These are phyloP conservation scores for Penicillium antarcticum DNA, from an alignment of 495 filamentous ascomycete genomes.

Conservation along the genomic window DNA sequence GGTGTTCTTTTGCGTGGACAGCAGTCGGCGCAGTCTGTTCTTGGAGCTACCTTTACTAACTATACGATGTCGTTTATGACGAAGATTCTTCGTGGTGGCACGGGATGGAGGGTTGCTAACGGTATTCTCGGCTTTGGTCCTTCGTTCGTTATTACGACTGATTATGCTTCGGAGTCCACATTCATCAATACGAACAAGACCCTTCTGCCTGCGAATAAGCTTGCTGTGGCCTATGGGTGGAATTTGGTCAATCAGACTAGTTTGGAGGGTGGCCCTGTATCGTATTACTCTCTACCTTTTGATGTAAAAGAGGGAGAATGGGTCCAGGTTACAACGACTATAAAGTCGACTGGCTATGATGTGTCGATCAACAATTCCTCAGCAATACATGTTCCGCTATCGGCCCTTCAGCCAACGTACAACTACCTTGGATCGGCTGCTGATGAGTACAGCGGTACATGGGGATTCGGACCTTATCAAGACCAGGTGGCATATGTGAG, in stretches of 20 bases:
- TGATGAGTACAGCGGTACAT: slow-evolving; percentile 16
- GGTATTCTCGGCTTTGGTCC: slow-evolving; percentile 9
- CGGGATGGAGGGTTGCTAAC: slow-evolving; percentile 17
- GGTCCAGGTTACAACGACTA: slow-evolving; percentile 10
- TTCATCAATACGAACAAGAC: slow-evolving; percentile 11
- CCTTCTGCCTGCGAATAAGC: slow-evolving; percentile 8
- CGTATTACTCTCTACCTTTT: slow-evolving; percentile 5
- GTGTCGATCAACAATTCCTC: slow-evolving; percentile 7
- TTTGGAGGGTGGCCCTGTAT: background rate
- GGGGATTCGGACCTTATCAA: slow-evolving; percentile 31
- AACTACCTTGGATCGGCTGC: background rate
- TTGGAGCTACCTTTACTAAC: slow-evolving; percentile 7
- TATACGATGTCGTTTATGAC: slow-evolving; percentile 19
- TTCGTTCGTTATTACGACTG: slow-evolving; percentile 14
- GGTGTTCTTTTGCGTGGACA: slow-evolving; percentile 16
- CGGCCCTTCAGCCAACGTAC: slow-evolving; percentile 1
- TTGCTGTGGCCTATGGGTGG: slow-evolving; percentile 15
- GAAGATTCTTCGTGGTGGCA: slow-evolving; percentile 18
- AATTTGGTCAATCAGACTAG: slow-evolving; percentile 17
- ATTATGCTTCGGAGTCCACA: background rate
- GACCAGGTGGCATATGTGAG: slow-evolving; percentile 29
- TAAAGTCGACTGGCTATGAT: slow-evolving; percentile 14
- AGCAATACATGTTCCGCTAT: background rate
- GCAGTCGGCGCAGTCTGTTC: slow-evolving; percentile 12
- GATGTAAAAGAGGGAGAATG: slow-evolving; percentile 12